Conservation (phyloP, 129 eudicot genomes). For the Centella asiatica region DNA sequence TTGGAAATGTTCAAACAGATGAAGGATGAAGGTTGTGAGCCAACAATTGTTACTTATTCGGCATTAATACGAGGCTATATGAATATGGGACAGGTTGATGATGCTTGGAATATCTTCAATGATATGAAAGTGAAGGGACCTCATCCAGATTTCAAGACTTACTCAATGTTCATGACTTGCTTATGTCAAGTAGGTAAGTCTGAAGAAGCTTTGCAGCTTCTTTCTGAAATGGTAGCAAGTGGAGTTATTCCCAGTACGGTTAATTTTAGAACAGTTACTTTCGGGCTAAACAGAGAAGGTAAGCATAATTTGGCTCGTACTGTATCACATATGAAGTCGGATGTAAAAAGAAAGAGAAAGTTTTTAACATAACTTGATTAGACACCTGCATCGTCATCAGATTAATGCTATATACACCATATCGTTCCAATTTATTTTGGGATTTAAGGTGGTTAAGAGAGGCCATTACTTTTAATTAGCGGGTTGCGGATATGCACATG, state of each 20-base stretch:
- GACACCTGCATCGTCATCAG: no score
- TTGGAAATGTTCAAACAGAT: slow-evolving; percentile 44
- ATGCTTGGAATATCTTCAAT: slow-evolving; percentile 52
- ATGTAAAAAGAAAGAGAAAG: slow-evolving; percentile 42
- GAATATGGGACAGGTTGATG: slow-evolving; percentile 34
- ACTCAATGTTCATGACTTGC: slow-evolving; percentile 62
- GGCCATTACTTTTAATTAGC: no score
- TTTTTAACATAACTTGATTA: slow-evolving; percentile 14
- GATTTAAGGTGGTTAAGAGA: no score
- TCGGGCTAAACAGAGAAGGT: slow-evolving; percentile 83
- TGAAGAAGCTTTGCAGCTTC: slow-evolving; percentile 59
- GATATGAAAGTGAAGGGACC: slow-evolving; percentile 61
- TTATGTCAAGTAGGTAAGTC: slow-evolving; percentile 62
- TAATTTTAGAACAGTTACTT: slow-evolving; percentile 54
- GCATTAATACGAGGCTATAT: slow-evolving; percentile 66
- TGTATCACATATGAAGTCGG: slow-evolving; percentile 45
- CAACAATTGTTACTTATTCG: slow-evolving; percentile 61
- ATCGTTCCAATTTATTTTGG: no score
- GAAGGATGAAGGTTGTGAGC: slow-evolving; percentile 53
- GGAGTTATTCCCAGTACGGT: slow-evolving; percentile 75
- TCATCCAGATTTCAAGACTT: slow-evolving; percentile 69
- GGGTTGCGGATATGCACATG: no score
- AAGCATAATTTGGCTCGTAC: slow-evolving; percentile 52
- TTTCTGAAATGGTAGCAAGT: slow-evolving; percentile 56
- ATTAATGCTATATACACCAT: no score